phyloP scores from a whole-genome alignment of 257 asterid species.

The Buddleja alternifolia region DNA sequence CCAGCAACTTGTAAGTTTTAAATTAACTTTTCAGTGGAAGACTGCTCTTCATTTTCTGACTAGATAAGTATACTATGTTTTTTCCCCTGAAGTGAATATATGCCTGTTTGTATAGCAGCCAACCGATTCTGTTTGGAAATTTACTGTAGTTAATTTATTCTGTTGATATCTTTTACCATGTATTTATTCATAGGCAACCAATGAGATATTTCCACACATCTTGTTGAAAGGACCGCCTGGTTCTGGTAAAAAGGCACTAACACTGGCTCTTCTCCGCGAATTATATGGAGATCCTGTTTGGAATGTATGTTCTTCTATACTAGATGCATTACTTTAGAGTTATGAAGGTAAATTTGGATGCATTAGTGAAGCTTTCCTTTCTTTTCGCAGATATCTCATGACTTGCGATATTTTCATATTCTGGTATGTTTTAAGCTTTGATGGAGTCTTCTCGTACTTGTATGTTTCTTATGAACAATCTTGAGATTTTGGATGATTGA shows the following conservation, averaged over 20 bases:
- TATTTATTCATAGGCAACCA: slow-evolving; percentile 43
- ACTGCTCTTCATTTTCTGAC: not conserved
- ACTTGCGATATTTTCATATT: slow-evolving; percentile 60
- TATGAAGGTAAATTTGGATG: not conserved
- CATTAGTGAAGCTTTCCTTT: slow-evolving; percentile 7
- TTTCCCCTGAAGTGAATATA: no score
- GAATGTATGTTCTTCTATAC: slow-evolving; percentile 49
- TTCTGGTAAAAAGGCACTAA: slow-evolving; percentile 73
- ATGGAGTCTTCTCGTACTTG: not conserved
- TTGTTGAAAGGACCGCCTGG: slow-evolving; percentile 79
- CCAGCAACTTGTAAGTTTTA: slow-evolving; percentile 63
- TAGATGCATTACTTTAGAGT: not conserved
- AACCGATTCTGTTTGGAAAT: not conserved
- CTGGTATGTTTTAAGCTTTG: slow-evolving; percentile 47
- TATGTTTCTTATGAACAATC: not conserved
- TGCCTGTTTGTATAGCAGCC: no score
- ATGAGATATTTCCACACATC: slow-evolving; percentile 60
- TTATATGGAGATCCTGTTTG: slow-evolving; percentile 68
- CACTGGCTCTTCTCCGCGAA: slow-evolving; percentile 72
- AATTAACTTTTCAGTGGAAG: not conserved
- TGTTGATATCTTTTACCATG: not conserved
- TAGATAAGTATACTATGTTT: no score
- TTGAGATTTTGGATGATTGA: not conserved
- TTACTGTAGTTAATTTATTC: not conserved
- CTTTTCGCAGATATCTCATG: slow-evolving; percentile 71